Conservation (phyloP, 768 basidiomycete genomes). For the Leccinum rimulosum region DNA sequence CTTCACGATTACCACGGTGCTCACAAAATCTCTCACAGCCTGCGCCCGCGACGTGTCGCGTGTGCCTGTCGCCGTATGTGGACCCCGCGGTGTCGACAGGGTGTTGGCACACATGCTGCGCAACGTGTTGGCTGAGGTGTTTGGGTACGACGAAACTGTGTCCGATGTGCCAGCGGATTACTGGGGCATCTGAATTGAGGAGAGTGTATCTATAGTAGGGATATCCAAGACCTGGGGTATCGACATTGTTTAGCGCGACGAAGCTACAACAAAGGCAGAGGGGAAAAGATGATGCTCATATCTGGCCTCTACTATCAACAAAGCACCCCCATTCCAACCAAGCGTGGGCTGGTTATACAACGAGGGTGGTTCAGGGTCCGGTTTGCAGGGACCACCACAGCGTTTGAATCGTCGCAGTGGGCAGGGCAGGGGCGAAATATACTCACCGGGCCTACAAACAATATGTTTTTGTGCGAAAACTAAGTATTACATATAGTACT, state of each 20-base stretch:
- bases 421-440: not conserved
- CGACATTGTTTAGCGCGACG: constrained; percentile 5
- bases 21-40: constrained; percentile 15
- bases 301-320: constrained; percentile 87
- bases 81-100: constrained; percentile 82
- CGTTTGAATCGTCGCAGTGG: constrained; percentile 51
- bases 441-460: constrained; percentile 29
- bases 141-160: constrained; percentile 79
- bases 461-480: constrained; percentile 19
- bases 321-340: constrained; percentile 45
- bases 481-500: constrained; percentile 33
- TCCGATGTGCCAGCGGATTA: constrained; percentile 87
- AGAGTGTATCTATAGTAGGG: constrained; percentile 61
- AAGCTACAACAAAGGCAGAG: not conserved
- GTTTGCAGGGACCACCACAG: constrained; percentile 57
- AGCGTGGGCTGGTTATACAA: constrained; percentile 46
- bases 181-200: constrained; percentile 69
- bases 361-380: constrained; percentile 27
- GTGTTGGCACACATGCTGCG: constrained; percentile 86
- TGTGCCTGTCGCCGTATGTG: constrained; percentile 74
- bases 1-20: constrained; percentile 29
- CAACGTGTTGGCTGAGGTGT: constrained; percentile 82
- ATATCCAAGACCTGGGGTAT: not conserved
- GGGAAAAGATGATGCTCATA: constrained; percentile 51
- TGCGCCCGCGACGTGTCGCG: constrained; percentile 52